Evolutionary conservation across 2,329 filamentous ascomycete genomes (phyloP), one percentile per base, ranked within the genome.

Genomic region (Penicillium paneum): DNA sequence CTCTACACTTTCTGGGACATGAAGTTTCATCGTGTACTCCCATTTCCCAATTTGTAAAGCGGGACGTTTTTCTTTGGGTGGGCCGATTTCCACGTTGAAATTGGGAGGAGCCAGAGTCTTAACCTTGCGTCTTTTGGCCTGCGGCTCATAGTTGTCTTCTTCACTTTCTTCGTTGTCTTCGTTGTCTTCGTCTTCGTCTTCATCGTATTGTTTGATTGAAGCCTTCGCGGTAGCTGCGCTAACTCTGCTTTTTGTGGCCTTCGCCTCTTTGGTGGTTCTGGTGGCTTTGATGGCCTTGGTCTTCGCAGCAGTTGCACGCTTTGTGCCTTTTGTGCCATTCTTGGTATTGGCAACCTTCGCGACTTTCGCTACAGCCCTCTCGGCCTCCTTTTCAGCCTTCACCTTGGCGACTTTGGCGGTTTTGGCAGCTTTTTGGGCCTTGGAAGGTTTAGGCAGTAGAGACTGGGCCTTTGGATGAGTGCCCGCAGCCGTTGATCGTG

Each of bases 141-240:
- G 29, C 26, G 29, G 21, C 8, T 31, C 29, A 29, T 42, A 11
- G 13, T 34, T 17, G 5, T 47, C 44, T n/a, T 48, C 47, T 13
- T 52, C 57, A 5, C n/a, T 29, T 21, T 59, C 49, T 26, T 48
- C 46, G 3, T 48, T 42, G 2, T 54, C 47, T 8, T 57, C 51
- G 7, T 55, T 44, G n/a, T 52, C 43, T 19, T 49, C 45, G 15
- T 56, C 53, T 15, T 52, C 52, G 8, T 54, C 57, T 38, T 44
- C 52, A 12, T 45, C 44, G 7, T 24, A 8, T 36, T 19, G 44
- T 13, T 26, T 26, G 28, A 17, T 10, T 21, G 5, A 13, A 29
- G 24, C 24, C 10, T 21, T 13, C 8, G 5, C 8, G 8, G 5
- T 21, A 21, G 19, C 26, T 40, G 35, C 19, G 6, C 26, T 24